Conservation (phyloP, 495 filamentous ascomycete genomes). For the Halenospora varia region DNA sequence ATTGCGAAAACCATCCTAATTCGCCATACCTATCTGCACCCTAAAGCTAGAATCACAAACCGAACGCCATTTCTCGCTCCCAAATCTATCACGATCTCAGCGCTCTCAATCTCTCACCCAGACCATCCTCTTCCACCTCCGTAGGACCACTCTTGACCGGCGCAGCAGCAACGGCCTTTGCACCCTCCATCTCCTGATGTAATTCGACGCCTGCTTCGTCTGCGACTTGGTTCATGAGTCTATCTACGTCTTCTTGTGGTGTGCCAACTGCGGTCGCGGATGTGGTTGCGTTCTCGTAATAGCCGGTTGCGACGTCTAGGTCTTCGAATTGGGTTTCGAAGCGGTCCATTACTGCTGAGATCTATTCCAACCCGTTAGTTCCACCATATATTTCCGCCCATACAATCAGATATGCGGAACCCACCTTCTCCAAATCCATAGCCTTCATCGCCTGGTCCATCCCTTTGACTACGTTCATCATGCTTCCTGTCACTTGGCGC, state of each 20-base stretch:
- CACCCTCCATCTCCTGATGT: constrained; percentile 61
- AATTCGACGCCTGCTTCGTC: constrained; percentile 80
- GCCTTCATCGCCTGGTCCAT: constrained; percentile 63
- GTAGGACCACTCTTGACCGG: constrained; percentile 50
- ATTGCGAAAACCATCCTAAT: not conserved
- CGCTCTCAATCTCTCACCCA: constrained; percentile 54
- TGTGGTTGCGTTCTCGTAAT: constrained; percentile 79
- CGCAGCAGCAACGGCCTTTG: constrained; percentile 48
- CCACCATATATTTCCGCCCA: not conserved
- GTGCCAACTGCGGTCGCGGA: constrained; percentile 70
- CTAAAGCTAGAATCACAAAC: not conserved
- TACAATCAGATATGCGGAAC: constrained; percentile 1
- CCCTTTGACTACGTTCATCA: constrained; percentile 60
- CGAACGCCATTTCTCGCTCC: no score
- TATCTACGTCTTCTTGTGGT: constrained; percentile 79
- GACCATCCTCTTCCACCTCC: constrained; percentile 58
- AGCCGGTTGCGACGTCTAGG: constrained; percentile 74
- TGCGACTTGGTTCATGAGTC: constrained; percentile 72
- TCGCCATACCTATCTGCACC: not conserved
- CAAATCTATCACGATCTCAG: constrained; percentile 31
- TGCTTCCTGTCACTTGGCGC: constrained; percentile 58
- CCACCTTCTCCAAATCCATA: constrained; percentile 67
- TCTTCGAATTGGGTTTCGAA: constrained; percentile 84
- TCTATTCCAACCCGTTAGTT: constrained; percentile 27
- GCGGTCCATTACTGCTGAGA: constrained; percentile 65